A percentile compares a stretch with the other conserved stretches of the same genome.
Conservation (phyloP, 1,284 basidiomycete species). For the Melanopsichium pennsylvanicum region DNA sequence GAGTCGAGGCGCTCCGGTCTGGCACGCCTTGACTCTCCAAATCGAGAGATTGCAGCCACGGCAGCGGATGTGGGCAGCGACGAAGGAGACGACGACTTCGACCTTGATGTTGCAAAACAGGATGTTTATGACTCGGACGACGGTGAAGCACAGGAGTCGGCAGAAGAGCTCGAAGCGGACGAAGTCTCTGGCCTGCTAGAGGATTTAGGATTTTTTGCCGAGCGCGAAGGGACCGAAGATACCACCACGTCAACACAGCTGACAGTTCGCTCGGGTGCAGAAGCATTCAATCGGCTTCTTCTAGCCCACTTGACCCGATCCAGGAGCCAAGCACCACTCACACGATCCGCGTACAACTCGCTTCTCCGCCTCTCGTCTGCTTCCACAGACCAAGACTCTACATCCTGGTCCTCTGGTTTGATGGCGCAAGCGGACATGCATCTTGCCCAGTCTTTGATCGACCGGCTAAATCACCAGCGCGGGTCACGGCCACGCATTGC, state of each 20-base stretch:
- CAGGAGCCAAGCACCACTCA: slow-evolving; percentile 34
- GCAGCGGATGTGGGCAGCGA: slow-evolving; percentile 10
- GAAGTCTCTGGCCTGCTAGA: slow-evolving; percentile 27
- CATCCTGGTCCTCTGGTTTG: no score
- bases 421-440: slow-evolving; percentile 9
- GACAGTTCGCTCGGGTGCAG: slow-evolving; percentile 19
- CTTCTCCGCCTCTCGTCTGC: slow-evolving; percentile 14
- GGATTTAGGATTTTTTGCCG: slow-evolving; percentile 10
- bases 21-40: no score
- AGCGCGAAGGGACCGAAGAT: slow-evolving; percentile 1
- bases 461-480: slow-evolving; percentile 9
- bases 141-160: not conserved
- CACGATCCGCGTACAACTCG: slow-evolving; percentile 31
- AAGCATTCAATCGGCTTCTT: slow-evolving; percentile 39
- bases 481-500: not conserved
- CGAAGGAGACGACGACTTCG: slow-evolving; percentile 23
- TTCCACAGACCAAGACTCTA: no score
- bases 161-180: slow-evolving; percentile 5
- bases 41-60: not conserved
- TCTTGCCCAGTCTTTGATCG: slow-evolving; percentile 16
- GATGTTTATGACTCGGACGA: slow-evolving; percentile 1
- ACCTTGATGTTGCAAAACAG: not conserved
- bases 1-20: no score
- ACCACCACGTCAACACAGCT: slow-evolving; percentile 4
- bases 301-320: slow-evolving; percentile 41